A percentile compares a stretch with the other conserved stretches of the same genome.
These are phyloP conservation scores for Venturia effusa DNA, from an alignment of 2,329 filamentous ascomycete species.

Conservation along the genomic window DNA sequence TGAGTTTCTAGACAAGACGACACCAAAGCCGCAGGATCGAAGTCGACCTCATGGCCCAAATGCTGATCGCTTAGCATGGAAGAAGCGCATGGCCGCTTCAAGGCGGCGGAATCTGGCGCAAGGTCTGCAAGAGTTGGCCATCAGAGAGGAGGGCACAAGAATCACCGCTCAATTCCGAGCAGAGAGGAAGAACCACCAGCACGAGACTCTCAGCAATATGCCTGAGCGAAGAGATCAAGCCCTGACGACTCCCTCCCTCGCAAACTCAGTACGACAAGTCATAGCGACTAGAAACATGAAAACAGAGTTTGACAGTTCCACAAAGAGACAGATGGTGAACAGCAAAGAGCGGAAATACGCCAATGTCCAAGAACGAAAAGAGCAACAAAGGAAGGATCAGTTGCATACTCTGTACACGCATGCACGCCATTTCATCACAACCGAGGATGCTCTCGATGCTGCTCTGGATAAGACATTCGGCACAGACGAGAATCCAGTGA, in stretches of 20 bases:
- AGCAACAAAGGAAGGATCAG: constrained; percentile 53
- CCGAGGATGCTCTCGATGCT: constrained; percentile 62
- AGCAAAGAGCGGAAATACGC: constrained; percentile 14
- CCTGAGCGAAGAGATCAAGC: constrained; percentile 1
- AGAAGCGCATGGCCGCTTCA: constrained; percentile 58
- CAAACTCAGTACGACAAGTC: constrained; percentile 3
- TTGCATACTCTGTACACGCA: constrained; percentile 86
- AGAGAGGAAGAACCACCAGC: neutral
- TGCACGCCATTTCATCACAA: constrained; percentile 76
- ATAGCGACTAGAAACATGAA: constrained; percentile 15
- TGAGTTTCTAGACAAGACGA: constrained; percentile 50
- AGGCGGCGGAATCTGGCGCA: constrained; percentile 62
- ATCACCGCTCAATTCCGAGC: neutral
- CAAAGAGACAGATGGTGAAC: constrained; percentile 25
- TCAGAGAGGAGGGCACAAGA: constrained; percentile 19
- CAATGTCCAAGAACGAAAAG: constrained; percentile 37
- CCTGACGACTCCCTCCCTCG: constrained; percentile 8
- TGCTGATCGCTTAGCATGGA: constrained; percentile 50
- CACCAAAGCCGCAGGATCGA: constrained; percentile 38
- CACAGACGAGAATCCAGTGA: constrained; percentile 37
- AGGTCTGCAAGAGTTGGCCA: constrained; percentile 59
- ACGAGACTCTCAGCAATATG: neutral
- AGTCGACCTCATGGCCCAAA: constrained; percentile 29
- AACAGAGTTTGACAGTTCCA: constrained; percentile 32
- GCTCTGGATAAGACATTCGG: constrained; percentile 70